Evolutionary conservation across 1,284 basidiomycete species (phyloP).

Genomic region (Fomitopsis palustris): DNA sequence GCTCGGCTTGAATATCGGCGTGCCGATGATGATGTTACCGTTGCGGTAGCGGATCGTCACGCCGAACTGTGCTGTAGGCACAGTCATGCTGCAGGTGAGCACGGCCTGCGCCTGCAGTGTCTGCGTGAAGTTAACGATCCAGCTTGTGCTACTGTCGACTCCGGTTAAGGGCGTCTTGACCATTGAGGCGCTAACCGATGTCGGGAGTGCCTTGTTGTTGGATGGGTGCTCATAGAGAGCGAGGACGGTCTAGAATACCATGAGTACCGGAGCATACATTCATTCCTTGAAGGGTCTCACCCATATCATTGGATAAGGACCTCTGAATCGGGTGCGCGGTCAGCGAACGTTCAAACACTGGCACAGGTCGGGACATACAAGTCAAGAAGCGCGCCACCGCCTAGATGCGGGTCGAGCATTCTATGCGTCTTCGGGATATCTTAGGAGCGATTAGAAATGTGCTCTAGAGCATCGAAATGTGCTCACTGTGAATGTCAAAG

Average conservation of each 20-base stretch:
- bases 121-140: constrained; percentile 67
- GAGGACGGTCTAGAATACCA: constrained; percentile 57
- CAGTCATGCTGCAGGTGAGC: constrained; percentile 60
- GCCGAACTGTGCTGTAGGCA: constrained; percentile 41
- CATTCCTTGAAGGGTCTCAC: constrained; percentile 31
- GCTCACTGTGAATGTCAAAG: constrained; percentile 69
- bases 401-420: constrained; percentile 77
- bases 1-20: constrained; percentile 62
- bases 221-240: constrained; percentile 77
- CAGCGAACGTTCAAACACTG: background rate
- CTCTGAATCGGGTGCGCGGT: constrained; percentile 37
- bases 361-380: constrained; percentile 39
- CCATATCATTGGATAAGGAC: constrained; percentile 84
- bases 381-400: constrained; percentile 85
- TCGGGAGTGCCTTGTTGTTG: constrained; percentile 57
- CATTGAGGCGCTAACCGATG: constrained; percentile 56
- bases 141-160: constrained; percentile 78
- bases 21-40: constrained; percentile 59
- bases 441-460: constrained; percentile 23
- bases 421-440: constrained; percentile 68
- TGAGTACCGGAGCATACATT: background rate
- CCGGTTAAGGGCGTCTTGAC: constrained; percentile 73
- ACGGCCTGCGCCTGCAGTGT: constrained; percentile 61
- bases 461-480: background rate
- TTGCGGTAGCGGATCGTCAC: constrained; percentile 66